Evolutionary conservation across 371 early-diverging fungal species (phyloP), one percentile per base, ranked within the genome.

Genomic region (Zopfochytrium polystomum): DNA sequence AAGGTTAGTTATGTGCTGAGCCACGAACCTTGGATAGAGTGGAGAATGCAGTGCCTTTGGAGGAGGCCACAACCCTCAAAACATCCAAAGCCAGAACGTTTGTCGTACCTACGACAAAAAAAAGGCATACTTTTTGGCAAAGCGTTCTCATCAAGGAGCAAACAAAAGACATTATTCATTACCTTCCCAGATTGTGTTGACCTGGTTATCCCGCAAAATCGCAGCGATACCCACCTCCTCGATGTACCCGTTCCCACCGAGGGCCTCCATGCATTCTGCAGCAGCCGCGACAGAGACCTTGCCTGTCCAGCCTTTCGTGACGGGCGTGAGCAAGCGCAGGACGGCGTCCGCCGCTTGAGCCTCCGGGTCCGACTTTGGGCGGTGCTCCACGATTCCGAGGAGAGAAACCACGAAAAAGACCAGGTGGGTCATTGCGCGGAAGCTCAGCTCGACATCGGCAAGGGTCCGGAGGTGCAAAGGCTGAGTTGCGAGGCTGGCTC

Each of bases 241-340:
- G 80, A 88, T 86, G 58, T 88, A 88, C 0, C 87, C 80, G 56
- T 83, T 81, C 0, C 89, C 89, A 22, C 87, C 89, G 11, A 83
- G 65, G 18, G 85, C 80, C 59, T 87, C 89, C 81, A 84, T 79
- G 23, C 78, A 74, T 58, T 85, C 86, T 23, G 75, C 67, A 20
- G 80, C 75, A 31, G 71, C 75, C 9, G 66, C 66, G 13, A 80
- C 71, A 4, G 75, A 77, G 11, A 73, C 72, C 47, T 85, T 82
- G 56, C 80, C 76, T 2, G 72, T 70, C 64, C 73, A 87, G 7
- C 76, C 74, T 68, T 88, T 88, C 52, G 80, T 68, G 18, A 87
- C 73, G 0, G 89, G 89, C 1, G 86, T 86, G 47, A 85, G 53
- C 27, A 87, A 66, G 29, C 88, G 81, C 31, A 88, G 73, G 29